phyloP scores from a whole-genome alignment of 768 basidiomycete genomes.

The Mycena kentingensis region DNA sequence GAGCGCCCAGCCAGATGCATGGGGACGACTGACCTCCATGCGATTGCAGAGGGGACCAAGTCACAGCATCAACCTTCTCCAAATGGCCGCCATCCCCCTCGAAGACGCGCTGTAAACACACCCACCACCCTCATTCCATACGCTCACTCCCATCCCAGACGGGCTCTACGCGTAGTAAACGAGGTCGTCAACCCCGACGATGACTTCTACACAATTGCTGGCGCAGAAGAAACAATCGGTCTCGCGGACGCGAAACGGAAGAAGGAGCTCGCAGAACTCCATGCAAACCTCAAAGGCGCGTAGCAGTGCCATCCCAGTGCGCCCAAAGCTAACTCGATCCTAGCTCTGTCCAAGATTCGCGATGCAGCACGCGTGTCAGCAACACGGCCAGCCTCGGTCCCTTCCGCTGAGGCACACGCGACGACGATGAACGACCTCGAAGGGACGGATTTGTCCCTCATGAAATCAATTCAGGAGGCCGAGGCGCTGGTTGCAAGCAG shows the following conservation, averaged over 20 bases:
- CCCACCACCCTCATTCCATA: not conserved
- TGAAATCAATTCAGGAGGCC: slow-evolving; percentile 73
- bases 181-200: slow-evolving; percentile 78
- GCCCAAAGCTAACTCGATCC: not conserved
- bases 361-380: slow-evolving; percentile 75
- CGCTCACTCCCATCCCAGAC: slow-evolving; percentile 39
- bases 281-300: slow-evolving; percentile 64
- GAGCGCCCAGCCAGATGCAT: slow-evolving; percentile 8
- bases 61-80: slow-evolving; percentile 26
- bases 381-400: slow-evolving; percentile 68
- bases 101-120: slow-evolving; percentile 47
- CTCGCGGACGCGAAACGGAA: slow-evolving; percentile 56
- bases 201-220: slow-evolving; percentile 74
- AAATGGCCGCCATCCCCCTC: slow-evolving; percentile 46
- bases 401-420: slow-evolving; percentile 63
- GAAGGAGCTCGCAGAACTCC: slow-evolving; percentile 70
- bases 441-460: slow-evolving; percentile 59
- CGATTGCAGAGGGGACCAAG: slow-evolving; percentile 3
- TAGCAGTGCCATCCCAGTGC: not conserved
- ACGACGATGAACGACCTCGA: slow-evolving; percentile 68
- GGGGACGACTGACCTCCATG: slow-evolving; percentile 50
- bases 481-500: slow-evolving; percentile 66
- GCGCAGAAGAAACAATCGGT: slow-evolving; percentile 70
- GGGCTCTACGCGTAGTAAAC: slow-evolving; percentile 68
- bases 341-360: slow-evolving; percentile 64